These are phyloP conservation scores for Cytidiella melzeri DNA, from an alignment of 768 basidiomycete genomes.

Conservation along the genomic window DNA sequence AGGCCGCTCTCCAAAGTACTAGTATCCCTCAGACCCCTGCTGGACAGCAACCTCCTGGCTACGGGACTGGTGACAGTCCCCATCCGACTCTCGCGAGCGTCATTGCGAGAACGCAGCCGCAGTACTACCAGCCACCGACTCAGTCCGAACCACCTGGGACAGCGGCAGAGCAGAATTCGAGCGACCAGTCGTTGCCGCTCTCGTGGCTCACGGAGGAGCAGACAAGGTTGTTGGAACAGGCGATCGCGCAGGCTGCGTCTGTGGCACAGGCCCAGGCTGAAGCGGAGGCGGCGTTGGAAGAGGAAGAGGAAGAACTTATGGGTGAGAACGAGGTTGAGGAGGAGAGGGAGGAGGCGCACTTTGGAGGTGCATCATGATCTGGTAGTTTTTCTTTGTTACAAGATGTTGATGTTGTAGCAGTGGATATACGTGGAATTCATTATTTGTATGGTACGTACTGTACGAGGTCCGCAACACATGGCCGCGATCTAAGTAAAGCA, in stretches of 20 bases:
- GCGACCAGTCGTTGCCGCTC: conserved; percentile 33
- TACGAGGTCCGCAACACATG: no score
- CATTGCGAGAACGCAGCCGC: conserved; percentile 10
- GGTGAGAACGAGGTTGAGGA: conserved; percentile 39
- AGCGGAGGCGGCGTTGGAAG: conserved; percentile 70
- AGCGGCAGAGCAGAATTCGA: neutral
- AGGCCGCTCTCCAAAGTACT: no score
- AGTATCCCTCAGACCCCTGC: neutral
- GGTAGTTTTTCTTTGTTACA: no score
- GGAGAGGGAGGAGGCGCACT: conserved; percentile 1
- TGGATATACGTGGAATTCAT: no score
- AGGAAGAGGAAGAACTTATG: conserved; percentile 52
- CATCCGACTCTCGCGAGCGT: conserved; percentile 11
- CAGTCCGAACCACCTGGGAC: neutral
- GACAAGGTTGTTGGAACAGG: conserved; percentile 59
- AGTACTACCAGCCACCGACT: conserved; percentile 8
- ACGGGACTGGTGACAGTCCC: neutral
- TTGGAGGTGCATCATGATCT: neutral
- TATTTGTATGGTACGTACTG: no score
- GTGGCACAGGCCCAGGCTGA: conserved; percentile 76
- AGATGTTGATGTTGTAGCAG: no score
- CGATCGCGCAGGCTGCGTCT: conserved; percentile 67
- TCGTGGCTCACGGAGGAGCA: conserved; percentile 74
- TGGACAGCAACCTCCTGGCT: conserved; percentile 1
- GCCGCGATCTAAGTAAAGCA: no score